Base-by-base conservation (phyloP, 2,329 filamentous ascomycete genomes). In the Beauveria caledonica region DNA sequence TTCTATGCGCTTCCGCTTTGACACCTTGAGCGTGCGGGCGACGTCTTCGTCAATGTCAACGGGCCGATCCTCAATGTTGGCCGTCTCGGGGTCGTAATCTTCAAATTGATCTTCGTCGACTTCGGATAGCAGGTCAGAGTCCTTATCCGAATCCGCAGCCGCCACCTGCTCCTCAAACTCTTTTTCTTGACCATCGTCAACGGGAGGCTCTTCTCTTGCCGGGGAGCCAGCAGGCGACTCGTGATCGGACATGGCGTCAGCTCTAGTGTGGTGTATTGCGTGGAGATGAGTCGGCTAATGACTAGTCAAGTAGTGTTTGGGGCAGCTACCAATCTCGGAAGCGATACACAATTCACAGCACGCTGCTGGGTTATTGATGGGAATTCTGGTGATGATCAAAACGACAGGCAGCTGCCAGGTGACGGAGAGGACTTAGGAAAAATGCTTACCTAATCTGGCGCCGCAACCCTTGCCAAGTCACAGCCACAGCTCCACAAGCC, bases 41-140 rank as follows among this genome's bases (percentile, higher is more conserved):
- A 83, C 78, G 64, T 87, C 84, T 67, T 87, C 85, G 66, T 88
- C 86, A 63, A 88, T 87, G 29, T 85, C 82, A n/a, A 86, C 78
- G 1, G 84, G 84, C 25, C 82, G 78, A 68, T 86, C 80, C 68
- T 86, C 83, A 44, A 86, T 80, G 54, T 85, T 83, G 62, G 84
- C 83, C 6, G 80, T 84, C 48, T 82, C 78, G 10, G 84, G 82
- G 64, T 89, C 85, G 72, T 88, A 88, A 63, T 89, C 85, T 64
- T 84, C 84, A 63, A 89, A 86, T 67, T 88, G 83, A 59, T 86
- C 80, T 67, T 87, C 86, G 67, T 88, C 86, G 63, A 88, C 83
- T 68, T 89, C 86, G 23, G 85, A 88, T 1, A 88, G 79, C 44
- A 80, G 72, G 64, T 85, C 83, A 0, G 81, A 84, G 13, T 85